phyloP scores from a whole-genome alignment of 2,329 filamentous ascomycete species.

The Hysterium pulicare region DNA sequence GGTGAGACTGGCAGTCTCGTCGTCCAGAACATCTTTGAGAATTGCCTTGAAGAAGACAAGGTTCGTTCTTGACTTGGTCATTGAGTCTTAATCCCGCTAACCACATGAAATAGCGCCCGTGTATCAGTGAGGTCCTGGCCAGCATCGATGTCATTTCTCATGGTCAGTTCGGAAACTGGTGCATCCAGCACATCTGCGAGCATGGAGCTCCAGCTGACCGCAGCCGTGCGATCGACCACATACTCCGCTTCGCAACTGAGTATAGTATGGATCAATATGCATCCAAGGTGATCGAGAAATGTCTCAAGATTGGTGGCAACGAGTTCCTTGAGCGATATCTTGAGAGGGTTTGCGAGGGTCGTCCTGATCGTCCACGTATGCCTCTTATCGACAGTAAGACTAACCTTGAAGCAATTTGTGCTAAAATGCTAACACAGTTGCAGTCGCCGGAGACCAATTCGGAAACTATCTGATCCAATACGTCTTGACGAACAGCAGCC shows the following conservation, averaged over 20 bases:
- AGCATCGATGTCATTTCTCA: constrained; percentile 97
- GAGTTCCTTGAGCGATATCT: constrained; percentile 93
- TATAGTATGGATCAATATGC: constrained; percentile 99
- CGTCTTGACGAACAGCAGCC: constrained; percentile 82
- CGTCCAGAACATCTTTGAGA: constrained; percentile 99
- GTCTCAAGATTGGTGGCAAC: constrained; percentile 87
- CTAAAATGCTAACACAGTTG: constrained; percentile 13
- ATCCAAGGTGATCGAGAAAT: constrained; percentile 98
- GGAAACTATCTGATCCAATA: constrained; percentile 98
- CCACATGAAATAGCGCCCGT: constrained; percentile 66
- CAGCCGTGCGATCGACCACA: constrained; percentile 89
- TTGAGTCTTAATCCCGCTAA: constrained; percentile 9
- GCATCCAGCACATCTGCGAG: constrained; percentile 98
- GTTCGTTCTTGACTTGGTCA: constrained; percentile 46
- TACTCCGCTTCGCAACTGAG: constrained; percentile 87
- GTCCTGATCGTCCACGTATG: constrained; percentile 86
- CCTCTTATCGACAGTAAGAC: constrained; percentile 83
- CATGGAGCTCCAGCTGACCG: constrained; percentile 89
- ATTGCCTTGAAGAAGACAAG: constrained; percentile 98
- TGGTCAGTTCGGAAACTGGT: constrained; percentile 99
- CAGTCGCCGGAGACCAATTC: constrained; percentile 92
- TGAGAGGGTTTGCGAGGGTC: constrained; percentile 88
- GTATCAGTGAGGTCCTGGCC: constrained; percentile 90
- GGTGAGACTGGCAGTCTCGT: constrained; percentile 97
- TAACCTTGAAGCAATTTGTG: neutral